These are phyloP conservation scores for Nannizzia gypsea DNA, from an alignment of 2,329 filamentous ascomycete species.

Conservation along the genomic window DNA sequence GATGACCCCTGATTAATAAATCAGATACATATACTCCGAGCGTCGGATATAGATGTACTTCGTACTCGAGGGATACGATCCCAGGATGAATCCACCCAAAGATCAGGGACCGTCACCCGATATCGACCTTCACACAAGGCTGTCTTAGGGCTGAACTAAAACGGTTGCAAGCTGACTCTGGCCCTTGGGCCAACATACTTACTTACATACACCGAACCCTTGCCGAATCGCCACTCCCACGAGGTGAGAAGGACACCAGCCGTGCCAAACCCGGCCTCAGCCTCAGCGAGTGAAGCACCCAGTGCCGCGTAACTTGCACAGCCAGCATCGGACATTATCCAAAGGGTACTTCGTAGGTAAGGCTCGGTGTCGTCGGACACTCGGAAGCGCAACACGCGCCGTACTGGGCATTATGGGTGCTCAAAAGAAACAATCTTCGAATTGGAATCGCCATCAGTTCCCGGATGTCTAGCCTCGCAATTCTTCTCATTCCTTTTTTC, in stretches of 20 bases:
- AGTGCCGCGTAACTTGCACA: slow-evolving; percentile 1
- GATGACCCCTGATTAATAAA: slow-evolving; percentile 1
- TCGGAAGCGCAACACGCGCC: background rate
- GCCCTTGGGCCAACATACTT: background rate
- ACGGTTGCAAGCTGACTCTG: background rate
- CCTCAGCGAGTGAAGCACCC: background rate
- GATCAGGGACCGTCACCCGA: background rate
- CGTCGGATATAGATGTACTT: background rate
- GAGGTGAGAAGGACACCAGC: background rate
- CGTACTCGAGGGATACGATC: background rate
- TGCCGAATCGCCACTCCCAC: slow-evolving; percentile 1
- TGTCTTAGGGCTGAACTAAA: slow-evolving; percentile 2
- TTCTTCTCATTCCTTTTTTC: background rate
- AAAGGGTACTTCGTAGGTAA: background rate
- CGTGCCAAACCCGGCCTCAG: background rate
- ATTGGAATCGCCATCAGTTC: background rate
- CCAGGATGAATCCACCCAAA: background rate
- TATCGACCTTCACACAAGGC: background rate
- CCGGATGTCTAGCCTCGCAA: background rate
- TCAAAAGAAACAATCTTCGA: background rate
- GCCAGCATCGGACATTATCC: background rate
- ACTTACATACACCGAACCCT: background rate
- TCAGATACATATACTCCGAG: background rate
- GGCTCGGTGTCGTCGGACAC: background rate
- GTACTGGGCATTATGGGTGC: background rate